Conservation (phyloP, 352 stramenopile genomes). For the Globisporangium mamillatum region DNA sequence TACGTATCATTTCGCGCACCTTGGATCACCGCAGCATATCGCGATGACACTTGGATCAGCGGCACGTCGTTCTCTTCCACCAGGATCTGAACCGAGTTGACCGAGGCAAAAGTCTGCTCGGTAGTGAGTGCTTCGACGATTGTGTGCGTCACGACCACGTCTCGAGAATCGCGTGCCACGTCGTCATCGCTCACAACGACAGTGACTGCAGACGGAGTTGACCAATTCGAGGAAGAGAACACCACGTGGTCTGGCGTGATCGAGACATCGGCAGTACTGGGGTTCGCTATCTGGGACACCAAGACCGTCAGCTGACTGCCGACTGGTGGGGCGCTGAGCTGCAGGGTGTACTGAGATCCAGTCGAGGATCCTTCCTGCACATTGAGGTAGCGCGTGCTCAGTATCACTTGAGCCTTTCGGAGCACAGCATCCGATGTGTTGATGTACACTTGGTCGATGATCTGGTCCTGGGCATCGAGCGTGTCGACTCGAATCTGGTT, state of each 20-base stretch:
- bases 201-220: slow-evolving; percentile 22
- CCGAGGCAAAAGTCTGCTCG: slow-evolving; percentile 31
- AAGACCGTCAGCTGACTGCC: slow-evolving; percentile 8
- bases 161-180: slow-evolving; percentile 15
- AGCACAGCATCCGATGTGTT: slow-evolving; percentile 36
- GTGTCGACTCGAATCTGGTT: slow-evolving; percentile 46
- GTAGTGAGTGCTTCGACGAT: slow-evolving; percentile 29
- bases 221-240: slow-evolving; percentile 54
- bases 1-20: slow-evolving; percentile 50
- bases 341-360: slow-evolving; percentile 34
- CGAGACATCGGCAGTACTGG: slow-evolving; percentile 10
- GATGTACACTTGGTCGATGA: slow-evolving; percentile 58
- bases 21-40: slow-evolving; percentile 46
- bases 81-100: slow-evolving; percentile 31
- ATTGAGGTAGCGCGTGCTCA: slow-evolving; percentile 28
- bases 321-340: slow-evolving; percentile 40
- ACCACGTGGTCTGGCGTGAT: slow-evolving; percentile 30
- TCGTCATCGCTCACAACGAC: slow-evolving; percentile 28
- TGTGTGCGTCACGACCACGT: slow-evolving; percentile 32
- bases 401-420: slow-evolving; percentile 32
- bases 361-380: slow-evolving; percentile 27
- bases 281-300: not conserved
- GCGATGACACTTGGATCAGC: slow-evolving; percentile 45
- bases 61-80: slow-evolving; percentile 58
- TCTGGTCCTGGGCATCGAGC: slow-evolving; percentile 26